Evolutionary conservation across 2,329 filamentous ascomycete species (phyloP), one percentile per base, ranked within the genome.

Genomic region (Amesomyces nigricolor): DNA sequence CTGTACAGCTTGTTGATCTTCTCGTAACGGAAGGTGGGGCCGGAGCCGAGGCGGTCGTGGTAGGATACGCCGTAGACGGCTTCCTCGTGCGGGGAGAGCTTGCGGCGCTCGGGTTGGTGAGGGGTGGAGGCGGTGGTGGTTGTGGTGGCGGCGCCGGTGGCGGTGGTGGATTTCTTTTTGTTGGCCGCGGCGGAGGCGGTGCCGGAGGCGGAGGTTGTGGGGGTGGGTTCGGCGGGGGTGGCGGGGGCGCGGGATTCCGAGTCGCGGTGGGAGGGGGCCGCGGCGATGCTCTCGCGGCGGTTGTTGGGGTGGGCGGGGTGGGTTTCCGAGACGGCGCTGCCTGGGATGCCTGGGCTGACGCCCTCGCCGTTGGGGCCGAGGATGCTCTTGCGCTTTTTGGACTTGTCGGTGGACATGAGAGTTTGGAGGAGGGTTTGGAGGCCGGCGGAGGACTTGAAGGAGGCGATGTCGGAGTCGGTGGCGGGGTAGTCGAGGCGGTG

Each of bases 21-120:
- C 64, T 92, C 88, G 29, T 90, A 90, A 11, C 92, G 88, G 78
- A 97, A 97, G 13, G 89, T 87, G 37, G 96, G 89, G 6, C 94
- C 92, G 8, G 86, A 87, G 1, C 87, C 85, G 39, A 96, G 79
- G 29, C 92, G 88, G 54, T 97, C 92, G 67, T 92, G 87, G 61
- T 89, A 84, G 7, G 87, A 82, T 9, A 99, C 87, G 60, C 92
- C 94, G 66, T 92, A 97, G 35, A 87, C 79, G 60, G 81, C 72
- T 72, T 91, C 86, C 71, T 95, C 87, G 62, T 88, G 82, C 46
- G 86, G 78, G 4, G 83, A 83, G 61, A 96, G 83, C 70, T 86
- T 84, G 66, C 85, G 83, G 53, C 86, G 80, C 65, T 86, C 80
- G 16, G 77, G 76, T 38, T 71, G 71, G 22, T 26, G 22, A 26